Conservation (phyloP, 768 basidiomycete genomes). For the Multifurca ochricompacta region DNA sequence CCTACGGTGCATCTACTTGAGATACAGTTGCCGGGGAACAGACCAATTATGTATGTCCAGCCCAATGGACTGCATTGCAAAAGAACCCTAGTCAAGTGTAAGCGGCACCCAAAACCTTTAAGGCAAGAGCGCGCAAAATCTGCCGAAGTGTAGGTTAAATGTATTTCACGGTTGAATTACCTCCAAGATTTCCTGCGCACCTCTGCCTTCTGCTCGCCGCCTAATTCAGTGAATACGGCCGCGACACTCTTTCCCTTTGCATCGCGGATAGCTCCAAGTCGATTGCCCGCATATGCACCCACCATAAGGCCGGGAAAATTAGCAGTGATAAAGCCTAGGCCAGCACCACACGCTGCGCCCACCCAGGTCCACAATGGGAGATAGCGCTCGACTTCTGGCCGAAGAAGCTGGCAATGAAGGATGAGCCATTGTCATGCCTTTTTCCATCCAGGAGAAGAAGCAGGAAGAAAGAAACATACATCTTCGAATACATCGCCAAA, state of each 20-base stretch:
- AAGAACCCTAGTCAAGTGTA: constrained; percentile 12
- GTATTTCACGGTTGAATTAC: background rate
- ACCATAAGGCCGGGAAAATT: constrained; percentile 83
- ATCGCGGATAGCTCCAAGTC: constrained; percentile 86
- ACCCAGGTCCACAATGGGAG: constrained; percentile 70
- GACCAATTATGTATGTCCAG: background rate
- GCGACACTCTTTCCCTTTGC: constrained; percentile 94
- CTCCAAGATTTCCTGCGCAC: constrained; percentile 39
- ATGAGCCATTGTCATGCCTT: no score
- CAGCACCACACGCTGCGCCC: constrained; percentile 64
- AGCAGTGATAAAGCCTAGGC: constrained; percentile 43
- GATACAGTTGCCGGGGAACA: background rate
- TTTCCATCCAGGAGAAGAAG: background rate
- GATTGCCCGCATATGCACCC: constrained; percentile 81
- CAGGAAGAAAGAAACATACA: constrained; percentile 34
- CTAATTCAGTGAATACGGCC: constrained; percentile 73
- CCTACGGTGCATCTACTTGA: background rate
- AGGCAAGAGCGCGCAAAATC: constrained; percentile 74
- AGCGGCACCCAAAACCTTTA: constrained; percentile 75
- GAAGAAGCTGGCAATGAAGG: constrained; percentile 45
- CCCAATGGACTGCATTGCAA: background rate
- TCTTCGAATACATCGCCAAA: constrained; percentile 92
- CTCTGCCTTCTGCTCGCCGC: constrained; percentile 78
- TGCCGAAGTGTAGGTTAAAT: constrained; percentile 26
- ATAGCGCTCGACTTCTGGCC: constrained; percentile 70